Base-by-base conservation (phyloP, 176 grass and related monocot genomes). In the Zea mays region DNA sequence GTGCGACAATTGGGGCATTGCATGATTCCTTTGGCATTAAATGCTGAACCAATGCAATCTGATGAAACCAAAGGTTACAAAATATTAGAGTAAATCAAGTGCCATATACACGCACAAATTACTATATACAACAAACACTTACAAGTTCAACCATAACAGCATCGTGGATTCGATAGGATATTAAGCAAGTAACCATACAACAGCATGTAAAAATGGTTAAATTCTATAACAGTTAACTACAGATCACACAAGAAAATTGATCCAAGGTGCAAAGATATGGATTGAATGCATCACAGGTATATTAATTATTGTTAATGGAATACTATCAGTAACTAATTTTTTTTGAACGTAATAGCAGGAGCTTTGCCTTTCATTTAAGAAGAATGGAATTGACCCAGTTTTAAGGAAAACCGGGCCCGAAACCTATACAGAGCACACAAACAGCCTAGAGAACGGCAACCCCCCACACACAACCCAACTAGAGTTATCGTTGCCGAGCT, bases 11-110 rank as follows among this genome's bases (percentile, higher is more conserved):
- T 93, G 40, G 93, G 93, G 81, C 90, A 97, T 81, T 97, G 90
- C 93, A 97, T 97, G 45, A 74, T 38, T 56, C 93, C 93, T 76
- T 93, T 97, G 72, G 84, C 86, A 87, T 97, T 97, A 81, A 97
- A 93, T 84, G 94, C 90, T 38, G 94, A 97, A 37, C 90, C 94
- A 68, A 97, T 97, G 88, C 94, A 97, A 79, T 97, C 90, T 91
- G 88, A 85, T 84, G 57, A 77, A 84, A 74, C 82, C 62, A 83
- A 77, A 67, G n/a, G 17, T 39, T 50, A 83, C 6, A 0, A 27
- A 82, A 15, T 10, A 77, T 75, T 69, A 76, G 9, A 60, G n/a
- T 42, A 6, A 73, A 78, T 71, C 2, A 82, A 56, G 41, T 58
- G 17, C 4, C 42, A 76, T 51, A 82, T 8, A 48, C 7, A 56